A percentile compares a stretch with the other conserved stretches of the same genome.
phyloP scores from a whole-genome alignment of 2,329 filamentous ascomycete species.

The Ilyonectria mors-panacis region DNA sequence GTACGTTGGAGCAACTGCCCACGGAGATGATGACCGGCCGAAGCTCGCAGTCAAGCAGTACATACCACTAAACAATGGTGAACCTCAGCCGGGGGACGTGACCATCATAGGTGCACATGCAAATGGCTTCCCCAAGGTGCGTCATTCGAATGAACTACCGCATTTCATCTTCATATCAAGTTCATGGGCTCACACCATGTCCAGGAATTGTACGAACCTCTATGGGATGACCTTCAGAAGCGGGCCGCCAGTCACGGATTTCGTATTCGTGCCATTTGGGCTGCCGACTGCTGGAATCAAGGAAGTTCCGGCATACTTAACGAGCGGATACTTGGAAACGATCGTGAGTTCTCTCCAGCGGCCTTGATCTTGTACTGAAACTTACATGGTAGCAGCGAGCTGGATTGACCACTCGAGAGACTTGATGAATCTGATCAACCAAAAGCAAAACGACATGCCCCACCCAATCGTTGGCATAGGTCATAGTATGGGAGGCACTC shows the following conservation, averaged over 20 bases:
- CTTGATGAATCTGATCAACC: slow-evolving; percentile 24
- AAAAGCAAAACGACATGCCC: slow-evolving; percentile 21
- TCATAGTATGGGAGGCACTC: slow-evolving; percentile 28
- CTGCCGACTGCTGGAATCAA: slow-evolving; percentile 15
- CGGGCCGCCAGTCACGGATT: not conserved
- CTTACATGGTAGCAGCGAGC: not conserved
- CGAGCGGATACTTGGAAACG: slow-evolving; percentile 9
- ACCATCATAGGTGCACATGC: slow-evolving; percentile 20
- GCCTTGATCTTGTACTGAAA: too few species aligned
- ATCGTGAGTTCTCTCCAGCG: not conserved
- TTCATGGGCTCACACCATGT: not conserved
- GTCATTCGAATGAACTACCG: too few species aligned
- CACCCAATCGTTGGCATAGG: slow-evolving; percentile 26
- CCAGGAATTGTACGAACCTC: slow-evolving; percentile 20
- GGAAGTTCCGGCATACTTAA: slow-evolving; percentile 3
- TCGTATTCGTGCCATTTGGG: slow-evolving; percentile 13
- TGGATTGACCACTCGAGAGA: slow-evolving; percentile 22
- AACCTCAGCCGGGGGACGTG: slow-evolving; percentile 2
- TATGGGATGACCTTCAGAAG: slow-evolving; percentile 8
- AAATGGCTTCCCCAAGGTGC: slow-evolving; percentile 20
- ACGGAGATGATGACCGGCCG: slow-evolving; percentile 9
- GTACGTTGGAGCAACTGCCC: slow-evolving; percentile 1
- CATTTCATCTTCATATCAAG: not conserved
- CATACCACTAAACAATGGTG: slow-evolving; percentile 1
- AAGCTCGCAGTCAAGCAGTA: slow-evolving; percentile 21